phyloP scores from a whole-genome alignment of 805 yeast genomes.

The Brettanomyces naardenensis region DNA sequence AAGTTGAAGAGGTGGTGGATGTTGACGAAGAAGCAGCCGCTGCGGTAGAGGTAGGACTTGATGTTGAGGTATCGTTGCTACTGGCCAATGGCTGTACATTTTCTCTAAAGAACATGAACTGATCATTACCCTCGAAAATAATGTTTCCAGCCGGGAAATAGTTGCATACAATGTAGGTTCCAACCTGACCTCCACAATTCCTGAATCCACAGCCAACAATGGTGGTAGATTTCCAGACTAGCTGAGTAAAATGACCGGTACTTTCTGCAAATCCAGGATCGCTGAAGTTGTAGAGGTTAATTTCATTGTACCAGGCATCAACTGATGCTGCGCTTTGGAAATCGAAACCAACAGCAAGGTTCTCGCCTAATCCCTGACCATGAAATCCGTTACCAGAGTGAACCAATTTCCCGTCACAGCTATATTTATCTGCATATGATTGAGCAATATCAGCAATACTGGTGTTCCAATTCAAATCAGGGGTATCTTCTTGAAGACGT shows the following conservation, averaged over 20 bases:
- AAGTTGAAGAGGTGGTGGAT: too few species aligned
- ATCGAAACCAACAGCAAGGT: slow-evolving; percentile 65
- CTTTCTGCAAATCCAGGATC: slow-evolving; percentile 31
- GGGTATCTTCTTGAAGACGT: slow-evolving; percentile 40
- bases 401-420: slow-evolving; percentile 50
- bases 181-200: slow-evolving; percentile 38
- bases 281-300: slow-evolving; percentile 41
- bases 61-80: not conserved
- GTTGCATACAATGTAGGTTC: slow-evolving; percentile 62
- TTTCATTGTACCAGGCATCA: slow-evolving; percentile 72
- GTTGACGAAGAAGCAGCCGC: too few species aligned
- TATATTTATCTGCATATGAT: slow-evolving; percentile 44
- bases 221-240: slow-evolving; percentile 58
- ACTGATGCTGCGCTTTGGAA: slow-evolving; percentile 38
- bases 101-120: slow-evolving; percentile 20
- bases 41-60: too few species aligned
- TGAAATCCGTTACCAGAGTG: slow-evolving; percentile 56
- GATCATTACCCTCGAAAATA: slow-evolving; percentile 33
- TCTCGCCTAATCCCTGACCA: slow-evolving; percentile 43
- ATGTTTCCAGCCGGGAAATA: slow-evolving; percentile 76
- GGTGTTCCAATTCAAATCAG: slow-evolving; percentile 48
- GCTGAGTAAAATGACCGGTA: slow-evolving; percentile 63
- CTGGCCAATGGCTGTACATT: not conserved
- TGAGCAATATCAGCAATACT: slow-evolving; percentile 49
- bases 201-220: slow-evolving; percentile 61